phyloP scores from a whole-genome alignment of 306 rosid species.

The Begonia fuchsioides region DNA sequence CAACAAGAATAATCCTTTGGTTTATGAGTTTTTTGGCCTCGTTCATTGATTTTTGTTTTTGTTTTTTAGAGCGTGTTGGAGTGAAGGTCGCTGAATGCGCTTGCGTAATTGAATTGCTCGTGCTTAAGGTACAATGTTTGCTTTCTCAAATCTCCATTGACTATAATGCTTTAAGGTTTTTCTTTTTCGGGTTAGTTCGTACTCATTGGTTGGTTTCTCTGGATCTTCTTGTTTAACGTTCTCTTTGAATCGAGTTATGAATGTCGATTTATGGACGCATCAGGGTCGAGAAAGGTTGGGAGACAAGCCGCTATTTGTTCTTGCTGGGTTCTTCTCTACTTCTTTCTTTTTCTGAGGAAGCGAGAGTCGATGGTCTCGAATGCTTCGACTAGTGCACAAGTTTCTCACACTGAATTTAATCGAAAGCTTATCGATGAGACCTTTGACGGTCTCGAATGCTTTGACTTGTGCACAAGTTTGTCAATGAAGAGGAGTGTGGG shows the following conservation, averaged over 20 bases:
- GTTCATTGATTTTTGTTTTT: not conserved
- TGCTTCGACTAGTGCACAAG: no score
- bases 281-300: conserved; percentile 81
- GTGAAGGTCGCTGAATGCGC: conserved; percentile 82
- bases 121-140: conserved; percentile 49
- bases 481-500: no score
- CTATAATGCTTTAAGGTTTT: no score
- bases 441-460: no score
- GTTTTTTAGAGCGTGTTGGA: conserved; percentile 68
- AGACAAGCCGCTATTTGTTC: conserved; percentile 56
- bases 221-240: not conserved
- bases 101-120: conserved; percentile 78
- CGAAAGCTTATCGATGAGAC: no score
- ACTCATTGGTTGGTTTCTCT: no score
- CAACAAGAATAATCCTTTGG: no score
- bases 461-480: no score
- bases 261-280: conserved; percentile 6
- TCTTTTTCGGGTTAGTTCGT: not conserved
- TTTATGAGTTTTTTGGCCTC: no score
- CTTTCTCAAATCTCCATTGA: not conserved
- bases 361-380: no score
- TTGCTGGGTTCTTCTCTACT: conserved; percentile 7
- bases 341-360: no score
- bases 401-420: no score
- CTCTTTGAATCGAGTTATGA: not conserved